Evolutionary conservation across 2,329 filamentous ascomycete genomes (phyloP).

Genomic region (Trichoderma endophyticum): DNA sequence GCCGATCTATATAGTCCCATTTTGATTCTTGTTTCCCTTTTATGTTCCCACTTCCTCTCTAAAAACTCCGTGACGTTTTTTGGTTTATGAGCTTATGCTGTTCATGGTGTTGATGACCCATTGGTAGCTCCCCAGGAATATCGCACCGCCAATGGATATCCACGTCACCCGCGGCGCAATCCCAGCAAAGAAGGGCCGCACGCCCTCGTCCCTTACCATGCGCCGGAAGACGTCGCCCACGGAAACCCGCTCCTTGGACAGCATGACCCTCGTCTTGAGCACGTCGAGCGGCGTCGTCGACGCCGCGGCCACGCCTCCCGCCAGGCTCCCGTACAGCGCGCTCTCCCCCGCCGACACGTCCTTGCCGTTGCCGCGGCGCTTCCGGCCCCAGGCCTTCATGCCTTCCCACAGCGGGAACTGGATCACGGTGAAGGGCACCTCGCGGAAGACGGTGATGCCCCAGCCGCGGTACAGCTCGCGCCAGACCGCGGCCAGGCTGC

Average conservation of each 20-base stretch:
- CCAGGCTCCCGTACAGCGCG: constrained; percentile 77
- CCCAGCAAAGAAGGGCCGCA: constrained; percentile 69
- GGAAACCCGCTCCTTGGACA: constrained; percentile 66
- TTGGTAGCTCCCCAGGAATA: constrained; percentile 93
- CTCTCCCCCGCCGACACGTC: constrained; percentile 72
- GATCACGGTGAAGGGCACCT: constrained; percentile 95
- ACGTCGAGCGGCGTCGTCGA: constrained; percentile 93
- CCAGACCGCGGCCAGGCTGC: constrained; percentile 61
- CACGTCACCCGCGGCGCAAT: constrained; percentile 82
- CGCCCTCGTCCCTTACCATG: constrained; percentile 63
- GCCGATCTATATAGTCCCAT: neutral
- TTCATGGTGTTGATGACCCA: constrained; percentile 74
- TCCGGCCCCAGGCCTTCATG: constrained; percentile 70
- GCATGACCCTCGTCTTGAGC: constrained; percentile 94
- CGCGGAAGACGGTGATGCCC: constrained; percentile 86
- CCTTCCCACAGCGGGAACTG: constrained; percentile 97
- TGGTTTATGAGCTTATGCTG: constrained; percentile 4
- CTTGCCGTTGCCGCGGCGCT: constrained; percentile 32
- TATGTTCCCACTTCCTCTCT: neutral
- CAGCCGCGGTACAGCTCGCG: constrained; percentile 88
- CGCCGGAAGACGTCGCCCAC: constrained; percentile 57
- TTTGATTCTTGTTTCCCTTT: neutral
- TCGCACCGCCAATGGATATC: constrained; percentile 92
- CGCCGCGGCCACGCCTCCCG: constrained; percentile 81
- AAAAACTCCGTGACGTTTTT: neutral